Evolutionary conservation across 768 basidiomycete genomes (phyloP), one percentile per base, ranked within the genome.

Genomic region (Kwoniella europaea): DNA sequence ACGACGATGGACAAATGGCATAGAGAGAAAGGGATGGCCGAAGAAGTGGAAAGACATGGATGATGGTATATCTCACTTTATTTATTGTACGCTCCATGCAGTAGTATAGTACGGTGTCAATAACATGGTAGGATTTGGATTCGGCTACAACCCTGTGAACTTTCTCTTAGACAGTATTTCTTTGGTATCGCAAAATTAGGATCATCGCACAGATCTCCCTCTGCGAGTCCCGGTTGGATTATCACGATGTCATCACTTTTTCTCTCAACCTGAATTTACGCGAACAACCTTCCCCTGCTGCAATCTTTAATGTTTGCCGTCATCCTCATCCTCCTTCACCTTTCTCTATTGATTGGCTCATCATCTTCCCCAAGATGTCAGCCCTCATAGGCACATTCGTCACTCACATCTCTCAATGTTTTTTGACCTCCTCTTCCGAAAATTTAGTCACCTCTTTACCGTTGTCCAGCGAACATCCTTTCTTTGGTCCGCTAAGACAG

Each of bases 381-480:
- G 58, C 50, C 29, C 54, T 68, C 13, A 52, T 62, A 12, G 16
- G 24, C 10, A 68, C 60, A 13, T 68, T 68, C 58, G 35, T 63
- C 60, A 42, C 65, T 12, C 63, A 71, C 55, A 35, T 71, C 7
- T 52, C 65, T 4, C 60, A 67, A 18, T 65, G 63, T 22, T 71
- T 71, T 61, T 22, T 35, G 5, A 57, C 65, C 7, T 16, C 7
- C 3, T 71, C 71, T 2, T 50, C 60, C 15, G 65, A 62, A 2
- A 72, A 71, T 42, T 60, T 78, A 6, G 61, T 75, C 54, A 53
- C 74, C 7, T 67, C 69, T 2, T 41, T 78, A 57, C 76, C 76
- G 4, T 63, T 78, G 20, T 56, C 68, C 13, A 54, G 44, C 6
- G 44, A 43, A 3, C 76, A 75, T 58, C 69, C 74, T 20, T 74